A percentile compares a stretch with the other conserved stretches of the same genome.
phyloP scores from a whole-genome alignment of 495 filamentous ascomycete genomes.

The Neurospora sp. region DNA sequence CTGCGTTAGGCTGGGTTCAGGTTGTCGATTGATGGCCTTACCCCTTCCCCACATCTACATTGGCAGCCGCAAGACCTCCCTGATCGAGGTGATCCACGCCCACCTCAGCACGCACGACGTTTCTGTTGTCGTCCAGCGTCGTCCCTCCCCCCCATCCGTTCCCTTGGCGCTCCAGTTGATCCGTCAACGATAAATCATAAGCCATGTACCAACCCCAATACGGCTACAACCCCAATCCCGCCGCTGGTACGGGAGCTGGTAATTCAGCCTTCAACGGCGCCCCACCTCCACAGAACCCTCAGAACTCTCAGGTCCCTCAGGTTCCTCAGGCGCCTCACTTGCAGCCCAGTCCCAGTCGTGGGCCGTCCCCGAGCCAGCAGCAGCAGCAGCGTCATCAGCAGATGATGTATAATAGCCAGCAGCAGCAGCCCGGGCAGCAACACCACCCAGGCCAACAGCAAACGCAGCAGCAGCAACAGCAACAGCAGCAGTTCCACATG shows the following conservation, averaged over 20 bases:
- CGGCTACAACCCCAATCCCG: slow-evolving; percentile 36
- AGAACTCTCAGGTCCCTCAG: background rate
- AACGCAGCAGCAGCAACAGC: slow-evolving; percentile 23
- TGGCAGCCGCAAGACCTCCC: slow-evolving; percentile 20
- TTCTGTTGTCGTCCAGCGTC: slow-evolving; percentile 15
- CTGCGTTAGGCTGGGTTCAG: background rate
- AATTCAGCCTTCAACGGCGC: slow-evolving; percentile 37
- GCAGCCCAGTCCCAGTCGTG: slow-evolving; percentile 30
- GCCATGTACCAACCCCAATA: slow-evolving; percentile 42
- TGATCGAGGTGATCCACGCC: slow-evolving; percentile 17
- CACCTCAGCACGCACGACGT: slow-evolving; percentile 7
- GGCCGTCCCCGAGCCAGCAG: slow-evolving; percentile 28
- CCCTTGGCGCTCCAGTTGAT: slow-evolving; percentile 13
- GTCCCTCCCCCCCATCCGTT: slow-evolving; percentile 4
- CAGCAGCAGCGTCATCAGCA: slow-evolving; percentile 25
- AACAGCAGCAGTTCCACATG: slow-evolving; percentile 36
- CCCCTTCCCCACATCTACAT: slow-evolving; percentile 26
- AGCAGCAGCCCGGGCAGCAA: slow-evolving; percentile 24
- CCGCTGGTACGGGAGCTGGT: slow-evolving; percentile 11
- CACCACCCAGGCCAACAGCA: slow-evolving; percentile 10
- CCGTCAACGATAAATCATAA: slow-evolving; percentile 11
- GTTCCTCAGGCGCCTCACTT: slow-evolving; percentile 14
- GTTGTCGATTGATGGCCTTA: slow-evolving; percentile 16
- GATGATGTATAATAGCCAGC: slow-evolving; percentile 34
- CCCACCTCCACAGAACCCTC: slow-evolving; percentile 35